Evolutionary conservation across 2,329 filamentous ascomycete species (phyloP).

Genomic region (Penicillium hesseltinei): DNA sequence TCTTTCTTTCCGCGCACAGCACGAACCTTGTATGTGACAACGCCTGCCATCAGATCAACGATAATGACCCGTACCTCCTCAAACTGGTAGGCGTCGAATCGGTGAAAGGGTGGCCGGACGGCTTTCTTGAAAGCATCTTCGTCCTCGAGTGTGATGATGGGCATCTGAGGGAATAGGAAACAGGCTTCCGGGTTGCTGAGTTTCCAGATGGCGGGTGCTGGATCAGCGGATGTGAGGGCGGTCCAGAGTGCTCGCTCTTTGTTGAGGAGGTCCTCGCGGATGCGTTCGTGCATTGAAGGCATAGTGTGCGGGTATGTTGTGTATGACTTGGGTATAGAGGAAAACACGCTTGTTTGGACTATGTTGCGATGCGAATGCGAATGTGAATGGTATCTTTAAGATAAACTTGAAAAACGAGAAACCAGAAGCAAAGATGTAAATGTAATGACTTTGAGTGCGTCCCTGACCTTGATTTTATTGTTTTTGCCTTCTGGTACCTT

Average conservation of each 20-base stretch:
- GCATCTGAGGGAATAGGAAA: slow-evolving; percentile 35
- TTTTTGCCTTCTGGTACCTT: neutral
- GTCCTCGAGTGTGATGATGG: slow-evolving; percentile 34
- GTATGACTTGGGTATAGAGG: neutral
- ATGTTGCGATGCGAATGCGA: neutral
- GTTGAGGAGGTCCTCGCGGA: slow-evolving; percentile 35
- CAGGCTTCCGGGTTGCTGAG: slow-evolving; percentile 33
- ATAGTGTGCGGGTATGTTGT: slow-evolving; percentile 17
- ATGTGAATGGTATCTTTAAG: neutral
- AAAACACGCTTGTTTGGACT: neutral
- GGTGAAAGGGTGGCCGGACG: slow-evolving; percentile 35
- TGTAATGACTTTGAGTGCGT: neutral
- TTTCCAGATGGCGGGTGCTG: slow-evolving; percentile 34
- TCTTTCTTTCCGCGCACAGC: slow-evolving; percentile 27
- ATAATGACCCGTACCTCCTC: slow-evolving; percentile 33
- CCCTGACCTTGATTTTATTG: slow-evolving; percentile 8
- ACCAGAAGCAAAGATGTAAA: slow-evolving; percentile 5
- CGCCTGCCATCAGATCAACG: slow-evolving; percentile 39
- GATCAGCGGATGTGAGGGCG: slow-evolving; percentile 38
- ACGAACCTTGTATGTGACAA: slow-evolving; percentile 34
- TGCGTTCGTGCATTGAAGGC: slow-evolving; percentile 39
- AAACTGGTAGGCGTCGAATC: slow-evolving; percentile 35
- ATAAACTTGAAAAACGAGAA: neutral
- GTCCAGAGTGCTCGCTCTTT: slow-evolving; percentile 41
- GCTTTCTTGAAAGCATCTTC: slow-evolving; percentile 24